Evolutionary conservation across 2,329 filamentous ascomycete species (phyloP), one percentile per base, ranked within the genome.

Genomic region (Penicillium sp.): DNA sequence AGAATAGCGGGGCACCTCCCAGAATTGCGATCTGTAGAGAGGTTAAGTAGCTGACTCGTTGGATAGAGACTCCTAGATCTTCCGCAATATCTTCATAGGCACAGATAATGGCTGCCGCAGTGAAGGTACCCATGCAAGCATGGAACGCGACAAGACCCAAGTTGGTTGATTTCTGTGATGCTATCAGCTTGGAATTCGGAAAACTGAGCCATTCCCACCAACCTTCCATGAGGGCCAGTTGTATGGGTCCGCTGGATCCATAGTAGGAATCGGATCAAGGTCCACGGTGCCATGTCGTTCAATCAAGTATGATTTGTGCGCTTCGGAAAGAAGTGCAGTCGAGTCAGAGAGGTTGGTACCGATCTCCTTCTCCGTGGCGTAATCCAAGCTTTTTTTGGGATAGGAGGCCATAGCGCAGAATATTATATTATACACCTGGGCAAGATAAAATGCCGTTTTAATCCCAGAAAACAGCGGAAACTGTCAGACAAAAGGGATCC

Each of bases 71-170:
- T 19, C 70, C 70, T 2, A 85, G 69, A 45, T 85, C 82, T 31
- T 73, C 69, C 2, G 81, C 76, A 31, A 86, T 84, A 31, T 76
- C 71, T 44, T 78, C 76, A 63, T 81, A 85, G 5, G 81, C 82
- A 3, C 80, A 79, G 58, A 83, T 81, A 60, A 85, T 84, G 5
- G 77, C 71, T 0, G 82, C 76, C 0, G 83, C 81, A 1, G 76
- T 81, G 60, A 85, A 84, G 1, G 81, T 82, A 44, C 78, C 76
- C 79, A 85, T 85, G 69, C 80, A 80, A 29, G 82, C 80, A 55
- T 85, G 81, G 64, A 84, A 82, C 0, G 82, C 80, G 16, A 86
- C 81, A 10, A 85, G 76, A 11, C 78, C 55, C 0, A 86, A 70
- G 57, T 85, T 84, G 53, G 73, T 55, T 0, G 75, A 67, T 78